Percentiles rank a stretch among this genome's conserved stretches.
phyloP scores from a whole-genome alignment of 257 asterid species.

The Lavandula angustifolia region DNA sequence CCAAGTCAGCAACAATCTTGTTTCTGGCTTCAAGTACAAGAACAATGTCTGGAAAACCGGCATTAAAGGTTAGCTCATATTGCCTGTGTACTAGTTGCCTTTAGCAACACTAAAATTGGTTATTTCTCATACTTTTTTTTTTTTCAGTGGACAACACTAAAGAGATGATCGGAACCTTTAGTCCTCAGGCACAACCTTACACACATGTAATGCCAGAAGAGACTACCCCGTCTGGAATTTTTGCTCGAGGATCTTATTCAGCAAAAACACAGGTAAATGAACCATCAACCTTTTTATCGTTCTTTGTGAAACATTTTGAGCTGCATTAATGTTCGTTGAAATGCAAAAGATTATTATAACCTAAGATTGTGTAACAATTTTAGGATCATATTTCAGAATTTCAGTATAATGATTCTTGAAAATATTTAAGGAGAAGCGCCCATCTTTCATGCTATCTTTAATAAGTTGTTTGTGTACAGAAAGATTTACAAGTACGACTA shows the following conservation, averaged over 20 bases:
- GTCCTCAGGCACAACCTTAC: constrained; percentile 90
- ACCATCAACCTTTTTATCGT: too few species aligned
- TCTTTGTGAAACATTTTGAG: too few species aligned
- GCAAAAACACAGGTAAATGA: constrained; percentile 81
- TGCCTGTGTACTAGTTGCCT: background rate
- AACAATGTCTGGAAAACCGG: constrained; percentile 85
- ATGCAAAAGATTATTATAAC: too few species aligned
- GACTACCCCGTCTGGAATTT: constrained; percentile 89
- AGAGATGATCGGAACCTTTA: constrained; percentile 97
- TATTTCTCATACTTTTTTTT: background rate
- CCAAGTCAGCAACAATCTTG: constrained; percentile 71
- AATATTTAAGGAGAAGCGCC: too few species aligned
- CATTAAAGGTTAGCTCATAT: constrained; percentile 55
- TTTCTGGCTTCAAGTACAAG: constrained; percentile 74
- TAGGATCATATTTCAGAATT: too few species aligned
- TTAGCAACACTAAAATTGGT: constrained; percentile 2
- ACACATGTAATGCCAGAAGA: constrained; percentile 91
- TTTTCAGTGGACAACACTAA: constrained; percentile 80
- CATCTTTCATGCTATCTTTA: too few species aligned
- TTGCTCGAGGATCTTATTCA: constrained; percentile 88
- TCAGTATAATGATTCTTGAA: background rate
- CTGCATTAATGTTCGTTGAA: too few species aligned
- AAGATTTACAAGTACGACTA: background rate
- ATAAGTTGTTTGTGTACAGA: background rate
- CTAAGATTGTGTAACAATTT: too few species aligned